Percentiles rank a stretch among this genome's conserved stretches.
These are phyloP conservation scores for Hyparrhenia diplandra DNA, from an alignment of 176 grass and related monocot species.

Conservation along the genomic window DNA sequence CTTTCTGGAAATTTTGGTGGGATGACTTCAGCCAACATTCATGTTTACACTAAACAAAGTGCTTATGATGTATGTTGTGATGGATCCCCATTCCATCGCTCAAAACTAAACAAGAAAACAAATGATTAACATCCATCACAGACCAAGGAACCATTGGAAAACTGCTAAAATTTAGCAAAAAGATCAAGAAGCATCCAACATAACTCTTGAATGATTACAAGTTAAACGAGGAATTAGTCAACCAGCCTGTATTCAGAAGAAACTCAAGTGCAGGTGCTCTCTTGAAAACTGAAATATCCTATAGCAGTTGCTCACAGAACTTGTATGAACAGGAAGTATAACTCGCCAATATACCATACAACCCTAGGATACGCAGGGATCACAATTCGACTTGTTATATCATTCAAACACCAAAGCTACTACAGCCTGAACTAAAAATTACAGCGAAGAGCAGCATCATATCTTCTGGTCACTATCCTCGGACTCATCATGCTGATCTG, in stretches of 20 bases:
- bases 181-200: neutral
- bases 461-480: slow-evolving; percentile 44
- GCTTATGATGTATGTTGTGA: neutral
- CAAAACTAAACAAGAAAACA: neutral
- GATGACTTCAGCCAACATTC: neutral
- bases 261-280: neutral
- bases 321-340: slow-evolving; percentile 14
- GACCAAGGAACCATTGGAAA: neutral
- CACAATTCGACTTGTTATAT: neutral
- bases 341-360: neutral
- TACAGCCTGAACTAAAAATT: slow-evolving; percentile 2
- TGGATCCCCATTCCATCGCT: neutral
- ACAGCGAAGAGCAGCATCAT: neutral
- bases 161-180: too few relatives aligned
- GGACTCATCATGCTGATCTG: slow-evolving; percentile 18
- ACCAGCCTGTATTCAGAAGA: slow-evolving; percentile 1
- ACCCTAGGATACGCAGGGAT: neutral
- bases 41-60: neutral
- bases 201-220: neutral
- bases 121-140: neutral
- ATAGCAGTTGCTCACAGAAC: neutral
- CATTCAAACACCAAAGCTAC: slow-evolving; percentile 18
- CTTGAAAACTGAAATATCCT: neutral
- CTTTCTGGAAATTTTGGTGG: neutral
- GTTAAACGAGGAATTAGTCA: neutral